A percentile compares a stretch with the other conserved stretches of the same genome.
Conservation (phyloP, 148 eudicot genomes). For the Persicaria tinctoria region DNA sequence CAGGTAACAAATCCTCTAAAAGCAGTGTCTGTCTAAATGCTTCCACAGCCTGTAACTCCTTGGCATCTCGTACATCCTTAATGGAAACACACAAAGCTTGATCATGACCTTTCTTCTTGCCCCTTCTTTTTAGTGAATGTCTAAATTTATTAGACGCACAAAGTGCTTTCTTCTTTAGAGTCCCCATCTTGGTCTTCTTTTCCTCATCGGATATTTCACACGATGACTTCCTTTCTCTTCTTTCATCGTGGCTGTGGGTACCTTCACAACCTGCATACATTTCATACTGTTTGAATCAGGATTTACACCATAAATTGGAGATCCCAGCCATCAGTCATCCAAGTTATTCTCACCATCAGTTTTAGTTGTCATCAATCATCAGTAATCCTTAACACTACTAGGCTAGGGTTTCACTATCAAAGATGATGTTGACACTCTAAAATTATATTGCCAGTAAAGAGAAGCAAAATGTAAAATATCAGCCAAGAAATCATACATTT, state of each 20-base stretch:
- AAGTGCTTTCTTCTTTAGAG: constrained; percentile 14
- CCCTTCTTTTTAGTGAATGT: constrained; percentile 11
- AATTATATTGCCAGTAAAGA: not conserved
- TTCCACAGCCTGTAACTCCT: constrained; percentile 15
- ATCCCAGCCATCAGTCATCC: not conserved
- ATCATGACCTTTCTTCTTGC: constrained; percentile 14
- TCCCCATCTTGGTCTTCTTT: constrained; percentile 9
- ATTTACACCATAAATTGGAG: not conserved
- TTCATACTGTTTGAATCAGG: not conserved
- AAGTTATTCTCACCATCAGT: not conserved
- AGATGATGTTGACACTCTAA: not conserved
- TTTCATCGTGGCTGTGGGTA: not conserved
- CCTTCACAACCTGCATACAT: constrained; percentile 7
- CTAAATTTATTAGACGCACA: constrained; percentile 14
- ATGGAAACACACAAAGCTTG: not conserved
- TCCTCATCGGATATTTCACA: constrained; percentile 12
- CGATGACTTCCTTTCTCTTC: constrained; percentile 6
- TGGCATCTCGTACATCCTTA: constrained; percentile 16
- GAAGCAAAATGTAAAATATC: not conserved
- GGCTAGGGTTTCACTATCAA: constrained; percentile 1
- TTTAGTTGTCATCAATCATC: not conserved
- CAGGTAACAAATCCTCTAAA: constrained; percentile 8
- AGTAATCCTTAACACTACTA: not conserved
- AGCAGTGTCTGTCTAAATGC: constrained; percentile 12
- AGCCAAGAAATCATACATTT: constrained; percentile 3